These are phyloP conservation scores for Fusarium hostae DNA, from an alignment of 2,329 filamentous ascomycete genomes.

Conservation along the genomic window DNA sequence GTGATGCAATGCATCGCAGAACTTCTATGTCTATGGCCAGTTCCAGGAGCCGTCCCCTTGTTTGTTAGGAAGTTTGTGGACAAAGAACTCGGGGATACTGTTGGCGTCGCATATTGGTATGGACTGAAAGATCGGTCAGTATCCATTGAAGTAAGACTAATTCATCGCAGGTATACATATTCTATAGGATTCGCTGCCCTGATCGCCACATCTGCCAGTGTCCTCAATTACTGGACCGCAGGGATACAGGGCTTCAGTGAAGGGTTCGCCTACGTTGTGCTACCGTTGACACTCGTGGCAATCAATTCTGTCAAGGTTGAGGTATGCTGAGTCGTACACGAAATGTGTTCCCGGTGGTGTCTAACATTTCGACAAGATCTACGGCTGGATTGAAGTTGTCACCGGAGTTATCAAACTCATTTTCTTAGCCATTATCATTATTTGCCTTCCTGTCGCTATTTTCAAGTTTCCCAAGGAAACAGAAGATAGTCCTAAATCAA, in stretches of 20 bases:
- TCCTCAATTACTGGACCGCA: background rate
- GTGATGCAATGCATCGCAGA: background rate
- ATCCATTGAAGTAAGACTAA: background rate
- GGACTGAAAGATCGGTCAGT: background rate
- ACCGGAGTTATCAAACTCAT: background rate
- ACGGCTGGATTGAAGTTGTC: background rate
- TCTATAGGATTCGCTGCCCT: background rate
- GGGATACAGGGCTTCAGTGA: background rate
- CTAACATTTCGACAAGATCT: background rate
- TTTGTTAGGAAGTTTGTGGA: background rate
- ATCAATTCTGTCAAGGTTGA: background rate
- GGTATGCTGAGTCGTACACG: background rate
- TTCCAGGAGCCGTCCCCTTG: background rate
- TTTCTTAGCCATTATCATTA: background rate
- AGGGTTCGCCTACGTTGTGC: background rate
- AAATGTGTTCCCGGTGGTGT: rapidly evolving
- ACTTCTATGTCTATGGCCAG: background rate
- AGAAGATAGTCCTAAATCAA: background rate
- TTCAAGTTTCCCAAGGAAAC: background rate
- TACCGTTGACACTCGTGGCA: background rate
- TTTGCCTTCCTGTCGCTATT: background rate
- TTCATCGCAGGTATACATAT: background rate
- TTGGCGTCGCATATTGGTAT: background rate
- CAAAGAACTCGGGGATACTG: background rate
- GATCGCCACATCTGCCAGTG: background rate